Evolutionary conservation across 352 stramenopile species (phyloP).

Genomic region (Phytophthora pisi): DNA sequence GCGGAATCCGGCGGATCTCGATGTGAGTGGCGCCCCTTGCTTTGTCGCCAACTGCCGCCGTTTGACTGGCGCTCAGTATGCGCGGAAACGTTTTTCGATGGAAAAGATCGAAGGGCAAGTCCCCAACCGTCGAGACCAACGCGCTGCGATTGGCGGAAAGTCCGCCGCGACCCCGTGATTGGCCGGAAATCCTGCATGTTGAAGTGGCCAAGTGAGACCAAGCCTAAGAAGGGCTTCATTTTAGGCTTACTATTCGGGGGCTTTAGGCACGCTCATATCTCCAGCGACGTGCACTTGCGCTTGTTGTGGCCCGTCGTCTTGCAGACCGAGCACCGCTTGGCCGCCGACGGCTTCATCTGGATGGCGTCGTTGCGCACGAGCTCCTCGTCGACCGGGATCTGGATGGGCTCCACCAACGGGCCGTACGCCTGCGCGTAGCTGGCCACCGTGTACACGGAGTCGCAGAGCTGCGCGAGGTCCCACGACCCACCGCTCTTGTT

Average conservation of each 20-base stretch:
- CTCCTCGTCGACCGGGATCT: constrained; percentile 54
- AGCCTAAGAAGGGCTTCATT: not conserved
- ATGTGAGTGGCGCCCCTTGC: constrained; percentile 20
- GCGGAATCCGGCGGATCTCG: constrained; percentile 33
- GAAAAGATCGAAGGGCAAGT: constrained; percentile 53
- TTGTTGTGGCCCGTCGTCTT: constrained; percentile 54
- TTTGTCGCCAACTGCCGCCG: constrained; percentile 50
- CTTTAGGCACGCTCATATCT: constrained; percentile 11
- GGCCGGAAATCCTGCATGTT: constrained; percentile 22
- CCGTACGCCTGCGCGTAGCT: constrained; percentile 42
- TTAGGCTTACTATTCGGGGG: not conserved
- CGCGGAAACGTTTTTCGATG: constrained; percentile 47
- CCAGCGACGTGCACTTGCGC: constrained; percentile 38
- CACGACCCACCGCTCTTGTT: constrained; percentile 43
- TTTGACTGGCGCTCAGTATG: constrained; percentile 56
- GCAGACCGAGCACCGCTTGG: constrained; percentile 49
- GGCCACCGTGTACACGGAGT: constrained; percentile 36
- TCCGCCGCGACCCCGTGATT: constrained; percentile 4
- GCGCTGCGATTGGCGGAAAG: constrained; percentile 29
- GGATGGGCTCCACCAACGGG: constrained; percentile 31
- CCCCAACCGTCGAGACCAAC: constrained; percentile 28
- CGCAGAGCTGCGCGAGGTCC: constrained; percentile 41
- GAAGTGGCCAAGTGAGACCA: constrained; percentile 13
- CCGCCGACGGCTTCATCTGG: constrained; percentile 35
- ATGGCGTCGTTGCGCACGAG: constrained; percentile 47